phyloP scores from a whole-genome alignment of 352 stramenopile species.

The Globisporangium parvum region DNA sequence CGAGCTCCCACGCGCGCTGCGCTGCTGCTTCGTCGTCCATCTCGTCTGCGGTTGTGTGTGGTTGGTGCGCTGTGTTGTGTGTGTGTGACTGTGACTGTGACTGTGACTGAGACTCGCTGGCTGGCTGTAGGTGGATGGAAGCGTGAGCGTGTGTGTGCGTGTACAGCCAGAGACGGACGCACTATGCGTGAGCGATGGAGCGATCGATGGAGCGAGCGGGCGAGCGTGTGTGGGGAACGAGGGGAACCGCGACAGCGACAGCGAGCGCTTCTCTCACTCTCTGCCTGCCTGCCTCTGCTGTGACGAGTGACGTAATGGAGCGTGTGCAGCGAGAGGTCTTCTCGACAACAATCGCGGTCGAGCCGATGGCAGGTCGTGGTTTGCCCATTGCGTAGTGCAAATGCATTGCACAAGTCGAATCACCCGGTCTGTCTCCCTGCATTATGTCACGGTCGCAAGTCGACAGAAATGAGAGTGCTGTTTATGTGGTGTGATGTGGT shows the following conservation, averaged over 20 bases:
- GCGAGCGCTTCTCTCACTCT: neutral
- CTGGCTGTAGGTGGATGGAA: neutral
- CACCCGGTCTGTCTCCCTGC: neutral
- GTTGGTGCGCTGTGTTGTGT: neutral
- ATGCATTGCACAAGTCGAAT: neutral
- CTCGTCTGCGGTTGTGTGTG: constrained; percentile 1
- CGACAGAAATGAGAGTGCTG: neutral
- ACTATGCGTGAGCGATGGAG: too few species aligned
- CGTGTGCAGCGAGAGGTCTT: neutral
- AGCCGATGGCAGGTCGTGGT: neutral
- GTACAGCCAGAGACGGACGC: too few species aligned
- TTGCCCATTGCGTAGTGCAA: too few species aligned
- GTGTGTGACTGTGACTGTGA: too few species aligned
- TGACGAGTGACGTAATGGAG: constrained; percentile 9
- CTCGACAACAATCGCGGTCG: neutral
- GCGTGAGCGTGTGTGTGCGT: neutral
- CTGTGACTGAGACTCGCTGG: neutral
- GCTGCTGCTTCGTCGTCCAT: constrained; percentile 39
- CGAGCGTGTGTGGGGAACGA: too few species aligned
- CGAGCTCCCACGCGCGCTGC: constrained; percentile 58
- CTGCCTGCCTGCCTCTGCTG: neutral
- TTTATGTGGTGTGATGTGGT: too few species aligned
- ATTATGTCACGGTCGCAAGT: neutral
- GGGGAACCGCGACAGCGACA: too few species aligned
- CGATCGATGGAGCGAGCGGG: too few species aligned